These are phyloP conservation scores for Populus euphratica DNA, from an alignment of 345 rosid genomes.

Conservation along the genomic window DNA sequence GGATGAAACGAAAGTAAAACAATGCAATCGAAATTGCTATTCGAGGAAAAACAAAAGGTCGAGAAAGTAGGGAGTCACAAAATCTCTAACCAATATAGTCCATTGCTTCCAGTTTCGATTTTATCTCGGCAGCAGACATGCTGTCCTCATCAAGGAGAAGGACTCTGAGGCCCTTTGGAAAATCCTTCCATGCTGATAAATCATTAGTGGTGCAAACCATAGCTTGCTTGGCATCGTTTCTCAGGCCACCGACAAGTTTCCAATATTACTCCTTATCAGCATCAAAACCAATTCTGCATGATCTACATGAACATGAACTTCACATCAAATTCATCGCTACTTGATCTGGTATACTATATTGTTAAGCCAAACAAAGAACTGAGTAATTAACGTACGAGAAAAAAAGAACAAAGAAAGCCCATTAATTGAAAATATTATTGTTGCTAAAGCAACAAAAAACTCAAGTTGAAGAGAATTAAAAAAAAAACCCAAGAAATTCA, in stretches of 20 bases:
- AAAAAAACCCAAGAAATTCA: not conserved
- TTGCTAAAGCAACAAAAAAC: not conserved
- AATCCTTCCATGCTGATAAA: slow-evolving; percentile 82
- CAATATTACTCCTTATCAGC: slow-evolving; percentile 20
- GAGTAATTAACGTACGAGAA: not conserved
- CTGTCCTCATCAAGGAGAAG: slow-evolving; percentile 71
- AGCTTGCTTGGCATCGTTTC: slow-evolving; percentile 96
- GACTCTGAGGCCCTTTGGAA: slow-evolving; percentile 91
- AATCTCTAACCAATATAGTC: slow-evolving; percentile 78
- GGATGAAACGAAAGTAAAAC: slow-evolving; percentile 8
- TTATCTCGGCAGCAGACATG: slow-evolving; percentile 55
- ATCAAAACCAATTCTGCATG: slow-evolving; percentile 29
- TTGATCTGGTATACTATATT: slow-evolving; percentile 6
- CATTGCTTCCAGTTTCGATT: slow-evolving; percentile 76
- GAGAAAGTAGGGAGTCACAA: slow-evolving; percentile 7
- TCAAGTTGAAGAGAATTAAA: not conserved
- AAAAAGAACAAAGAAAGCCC: not conserved
- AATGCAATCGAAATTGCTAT: slow-evolving; percentile 12
- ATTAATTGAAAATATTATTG: not conserved
- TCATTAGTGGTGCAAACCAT: slow-evolving; percentile 85
- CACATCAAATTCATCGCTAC: slow-evolving; percentile 2
- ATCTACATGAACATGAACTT: slow-evolving; percentile 18
- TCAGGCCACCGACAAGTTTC: slow-evolving; percentile 47
- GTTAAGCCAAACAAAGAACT: not conserved
- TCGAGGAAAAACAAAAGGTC: not conserved